A percentile compares a stretch with the other conserved stretches of the same genome.
phyloP scores from a whole-genome alignment of 164 flowering plant species.

The Vitis rupestris region DNA sequence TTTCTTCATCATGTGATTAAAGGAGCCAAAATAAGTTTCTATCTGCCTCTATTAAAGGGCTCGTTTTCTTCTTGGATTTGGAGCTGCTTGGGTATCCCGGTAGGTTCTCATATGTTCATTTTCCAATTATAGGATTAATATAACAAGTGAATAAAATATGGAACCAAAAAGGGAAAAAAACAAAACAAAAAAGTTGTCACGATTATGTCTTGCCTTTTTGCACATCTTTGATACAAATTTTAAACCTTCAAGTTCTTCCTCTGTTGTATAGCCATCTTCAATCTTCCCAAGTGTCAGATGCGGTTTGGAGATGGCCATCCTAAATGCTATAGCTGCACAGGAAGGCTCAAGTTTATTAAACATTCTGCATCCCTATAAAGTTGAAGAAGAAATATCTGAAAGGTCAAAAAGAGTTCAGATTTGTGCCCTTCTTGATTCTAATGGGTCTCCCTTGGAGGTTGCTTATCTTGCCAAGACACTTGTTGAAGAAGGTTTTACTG shows the following conservation, averaged over 20 bases:
- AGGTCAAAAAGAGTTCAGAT: slow-evolving; percentile 41
- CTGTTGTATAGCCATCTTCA: slow-evolving; percentile 54
- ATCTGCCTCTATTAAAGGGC: slow-evolving; percentile 58
- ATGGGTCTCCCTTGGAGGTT: slow-evolving; percentile 69
- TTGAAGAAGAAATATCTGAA: slow-evolving; percentile 19
- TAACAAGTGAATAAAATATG: not conserved
- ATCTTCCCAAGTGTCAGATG: slow-evolving; percentile 91
- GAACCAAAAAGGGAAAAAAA: not conserved
- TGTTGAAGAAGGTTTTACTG: slow-evolving; percentile 77
- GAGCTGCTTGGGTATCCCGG: slow-evolving; percentile 65
- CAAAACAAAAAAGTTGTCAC: too few species aligned
- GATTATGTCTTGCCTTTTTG: too few species aligned
- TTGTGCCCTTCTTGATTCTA: slow-evolving; percentile 84
- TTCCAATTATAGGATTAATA: not conserved
- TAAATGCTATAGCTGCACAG: slow-evolving; percentile 73
- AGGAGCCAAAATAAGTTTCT: slow-evolving; percentile 49
- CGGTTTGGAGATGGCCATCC: slow-evolving; percentile 93
- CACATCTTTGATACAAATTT: too few species aligned
- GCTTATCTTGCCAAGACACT: slow-evolving; percentile 57
- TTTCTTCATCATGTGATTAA: slow-evolving; percentile 61
- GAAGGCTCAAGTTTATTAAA: slow-evolving; percentile 52
- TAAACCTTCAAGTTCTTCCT: not conserved
- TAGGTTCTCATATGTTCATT: slow-evolving; percentile 23
- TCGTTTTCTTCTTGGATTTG: slow-evolving; percentile 88
- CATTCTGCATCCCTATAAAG: slow-evolving; percentile 33